Conservation (phyloP, 306 rosid species). For the Rosa rugosa region DNA sequence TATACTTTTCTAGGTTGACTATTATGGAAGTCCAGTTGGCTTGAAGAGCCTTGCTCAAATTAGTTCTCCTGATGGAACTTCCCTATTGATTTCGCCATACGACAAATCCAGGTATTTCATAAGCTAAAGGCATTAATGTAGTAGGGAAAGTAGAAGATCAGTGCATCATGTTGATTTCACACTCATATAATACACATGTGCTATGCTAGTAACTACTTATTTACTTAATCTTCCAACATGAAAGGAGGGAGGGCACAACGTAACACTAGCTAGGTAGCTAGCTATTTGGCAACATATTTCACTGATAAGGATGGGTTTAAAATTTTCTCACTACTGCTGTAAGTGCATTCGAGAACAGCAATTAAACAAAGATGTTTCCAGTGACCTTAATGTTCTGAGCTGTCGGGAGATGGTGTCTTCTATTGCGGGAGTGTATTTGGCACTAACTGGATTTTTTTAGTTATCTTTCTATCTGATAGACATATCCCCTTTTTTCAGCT, state of each 20-base stretch:
- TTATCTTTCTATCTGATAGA: neutral
- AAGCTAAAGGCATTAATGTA: conserved; percentile 20
- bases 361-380: no score
- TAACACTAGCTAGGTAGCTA: neutral
- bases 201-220: conserved; percentile 1
- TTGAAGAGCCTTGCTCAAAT: conserved; percentile 97
- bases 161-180: conserved; percentile 18
- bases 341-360: no score
- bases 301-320: neutral
- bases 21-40: conserved; percentile 89
- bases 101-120: conserved; percentile 85
- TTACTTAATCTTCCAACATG: neutral
- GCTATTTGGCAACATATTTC: neutral
- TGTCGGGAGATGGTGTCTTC: conserved; percentile 1
- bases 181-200: neutral
- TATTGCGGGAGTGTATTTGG: neutral
- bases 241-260: neutral
- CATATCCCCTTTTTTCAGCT: conserved; percentile 42
- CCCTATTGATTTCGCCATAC: conserved; percentile 83
- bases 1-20: conserved; percentile 73
- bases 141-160: conserved; percentile 5
- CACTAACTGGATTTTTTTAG: neutral
- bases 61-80: conserved; percentile 85
- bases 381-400: conserved; percentile 9
- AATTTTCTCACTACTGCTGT: neutral